Conservation (phyloP, 73 alveolate genomes). For the Paramecium octaurelia region DNA sequence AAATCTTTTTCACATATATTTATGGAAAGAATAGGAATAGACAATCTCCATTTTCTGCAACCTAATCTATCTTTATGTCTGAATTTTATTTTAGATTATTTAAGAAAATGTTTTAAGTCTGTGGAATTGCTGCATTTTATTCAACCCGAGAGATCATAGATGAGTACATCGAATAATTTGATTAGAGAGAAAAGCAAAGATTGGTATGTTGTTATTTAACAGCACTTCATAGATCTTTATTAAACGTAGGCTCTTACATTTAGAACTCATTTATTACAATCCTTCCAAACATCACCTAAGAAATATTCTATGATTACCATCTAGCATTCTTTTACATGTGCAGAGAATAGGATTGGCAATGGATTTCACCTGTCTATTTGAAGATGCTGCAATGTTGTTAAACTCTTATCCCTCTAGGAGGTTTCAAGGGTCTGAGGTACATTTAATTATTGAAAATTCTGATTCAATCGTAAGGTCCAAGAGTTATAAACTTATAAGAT, state of each 20-base stretch:
- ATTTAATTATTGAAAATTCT: constrained; percentile 9
- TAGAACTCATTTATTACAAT: not conserved
- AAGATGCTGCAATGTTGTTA: not conserved
- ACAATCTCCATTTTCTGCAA: constrained; percentile 35
- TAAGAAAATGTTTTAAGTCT: constrained; percentile 30
- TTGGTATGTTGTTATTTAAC: constrained; percentile 47
- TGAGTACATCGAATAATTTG: not conserved
- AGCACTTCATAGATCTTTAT: constrained; percentile 1
- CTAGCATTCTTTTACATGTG: constrained; percentile 48
- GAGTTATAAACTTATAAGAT: not conserved
- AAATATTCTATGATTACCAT: constrained; percentile 44
- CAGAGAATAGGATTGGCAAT: constrained; percentile 49
- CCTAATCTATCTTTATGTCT: constrained; percentile 37
- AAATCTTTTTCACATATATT: constrained; percentile 32
- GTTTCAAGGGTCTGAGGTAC: constrained; percentile 29
- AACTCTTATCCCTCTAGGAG: not conserved
- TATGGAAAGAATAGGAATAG: constrained; percentile 37
- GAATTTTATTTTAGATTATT: constrained; percentile 38
- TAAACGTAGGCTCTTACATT: not conserved
- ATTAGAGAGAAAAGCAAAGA: constrained; percentile 24
- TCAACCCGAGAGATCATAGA: not conserved
- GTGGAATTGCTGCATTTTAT: constrained; percentile 6
- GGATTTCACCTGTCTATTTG: not conserved
- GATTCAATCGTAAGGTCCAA: constrained; percentile 21
- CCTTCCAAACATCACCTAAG: not conserved